Percentiles rank a stretch among this genome's conserved stretches.
These are phyloP conservation scores for Lecanicillium sp. DNA, from an alignment of 2,329 filamentous ascomycete genomes.

Conservation along the genomic window DNA sequence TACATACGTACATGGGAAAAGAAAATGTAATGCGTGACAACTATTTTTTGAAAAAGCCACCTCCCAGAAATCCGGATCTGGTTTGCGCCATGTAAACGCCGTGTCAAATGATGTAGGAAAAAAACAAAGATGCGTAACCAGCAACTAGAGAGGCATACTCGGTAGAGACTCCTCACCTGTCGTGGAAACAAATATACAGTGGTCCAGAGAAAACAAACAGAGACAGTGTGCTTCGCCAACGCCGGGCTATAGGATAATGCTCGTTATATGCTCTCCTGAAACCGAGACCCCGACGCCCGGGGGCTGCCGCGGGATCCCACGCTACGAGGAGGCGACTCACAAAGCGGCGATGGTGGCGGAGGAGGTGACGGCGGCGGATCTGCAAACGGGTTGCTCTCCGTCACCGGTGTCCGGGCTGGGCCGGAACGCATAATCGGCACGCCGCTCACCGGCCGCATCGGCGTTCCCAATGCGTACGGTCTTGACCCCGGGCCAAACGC, in stretches of 20 bases:
- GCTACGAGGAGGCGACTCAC: conserved; percentile 14
- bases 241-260: no score
- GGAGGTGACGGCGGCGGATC: conserved; percentile 23
- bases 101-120: no score
- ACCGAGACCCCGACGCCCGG: conserved; percentile 14
- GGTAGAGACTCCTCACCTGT: no score
- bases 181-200: no score
- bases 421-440: conserved; percentile 55
- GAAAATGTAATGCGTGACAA: no score
- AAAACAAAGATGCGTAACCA: not conserved
- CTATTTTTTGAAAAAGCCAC: no score
- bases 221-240: no score
- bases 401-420: conserved; percentile 56
- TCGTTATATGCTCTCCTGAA: conserved; percentile 20
- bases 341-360: conserved; percentile 17
- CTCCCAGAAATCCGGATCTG: no score
- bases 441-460: conserved; percentile 54
- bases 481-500: conserved; percentile 23
- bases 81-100: no score
- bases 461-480: conserved; percentile 45
- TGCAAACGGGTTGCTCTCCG: conserved; percentile 43
- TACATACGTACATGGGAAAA: no score
- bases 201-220: no score
- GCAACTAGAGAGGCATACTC: not conserved
- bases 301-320: conserved; percentile 17